These are phyloP conservation scores for Hemisphaericaspora nanyangensis DNA, from an alignment of 805 yeast species.

Conservation along the genomic window DNA sequence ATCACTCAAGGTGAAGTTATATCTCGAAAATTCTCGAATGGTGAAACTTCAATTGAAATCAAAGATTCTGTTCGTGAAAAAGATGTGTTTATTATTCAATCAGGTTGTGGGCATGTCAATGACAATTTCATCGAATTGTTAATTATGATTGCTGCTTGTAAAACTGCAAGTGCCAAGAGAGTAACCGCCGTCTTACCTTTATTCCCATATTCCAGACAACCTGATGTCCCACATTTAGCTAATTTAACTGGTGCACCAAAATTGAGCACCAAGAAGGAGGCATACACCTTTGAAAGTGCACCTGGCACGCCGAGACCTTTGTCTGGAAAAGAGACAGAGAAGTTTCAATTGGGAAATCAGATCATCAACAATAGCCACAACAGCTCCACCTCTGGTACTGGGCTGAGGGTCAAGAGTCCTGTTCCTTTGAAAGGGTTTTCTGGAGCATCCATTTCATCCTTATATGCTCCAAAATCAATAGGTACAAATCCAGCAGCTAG, in stretches of 20 bases:
- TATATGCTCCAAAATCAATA: constrained; percentile 22
- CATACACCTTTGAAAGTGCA: constrained; percentile 47
- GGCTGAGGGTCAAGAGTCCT: constrained; percentile 6
- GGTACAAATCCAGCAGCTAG: constrained; percentile 30
- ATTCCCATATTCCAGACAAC: constrained; percentile 94
- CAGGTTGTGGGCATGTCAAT: constrained; percentile 85
- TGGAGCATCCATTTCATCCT: no score
- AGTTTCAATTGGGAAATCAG: constrained; percentile 8
- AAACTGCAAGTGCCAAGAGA: constrained; percentile 81
- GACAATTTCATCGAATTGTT: constrained; percentile 80
- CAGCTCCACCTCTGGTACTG: not conserved
- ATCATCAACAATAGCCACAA: no score
- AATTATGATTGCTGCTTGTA: constrained; percentile 87
- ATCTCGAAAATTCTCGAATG: constrained; percentile 71
- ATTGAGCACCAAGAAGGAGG: constrained; percentile 27
- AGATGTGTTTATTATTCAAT: constrained; percentile 87
- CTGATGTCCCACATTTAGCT: constrained; percentile 79
- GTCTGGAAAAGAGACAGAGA: constrained; percentile 17
- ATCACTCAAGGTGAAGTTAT: constrained; percentile 65
- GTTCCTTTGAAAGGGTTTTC: constrained; percentile 6
- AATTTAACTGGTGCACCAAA: constrained; percentile 67
- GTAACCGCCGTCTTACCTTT: constrained; percentile 91
- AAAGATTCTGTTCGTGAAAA: constrained; percentile 91
- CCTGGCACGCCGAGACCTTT: constrained; percentile 49
- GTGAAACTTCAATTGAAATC: constrained; percentile 87